Percentiles rank a stretch among this genome's conserved stretches.
These are phyloP conservation scores for Pythium dissotocum DNA, from an alignment of 352 stramenopile genomes.

Conservation along the genomic window DNA sequence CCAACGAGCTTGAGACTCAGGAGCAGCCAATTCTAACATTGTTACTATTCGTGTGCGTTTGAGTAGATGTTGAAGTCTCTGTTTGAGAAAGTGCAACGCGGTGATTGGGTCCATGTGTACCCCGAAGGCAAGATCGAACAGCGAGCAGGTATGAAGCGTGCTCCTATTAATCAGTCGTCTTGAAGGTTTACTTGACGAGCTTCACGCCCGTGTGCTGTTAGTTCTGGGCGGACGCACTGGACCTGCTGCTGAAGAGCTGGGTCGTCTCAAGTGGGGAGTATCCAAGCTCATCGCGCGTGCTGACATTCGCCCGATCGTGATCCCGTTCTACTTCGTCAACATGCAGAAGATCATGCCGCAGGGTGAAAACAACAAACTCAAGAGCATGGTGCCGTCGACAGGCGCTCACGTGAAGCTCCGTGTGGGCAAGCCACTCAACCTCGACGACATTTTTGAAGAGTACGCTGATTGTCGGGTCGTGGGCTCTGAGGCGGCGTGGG, in stretches of 20 bases:
- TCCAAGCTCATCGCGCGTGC: conserved; percentile 86
- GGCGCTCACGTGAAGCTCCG: conserved; percentile 55
- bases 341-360: conserved; percentile 90
- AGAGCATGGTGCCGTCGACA: conserved; percentile 58
- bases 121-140: conserved; percentile 87
- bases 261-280: conserved; percentile 86
- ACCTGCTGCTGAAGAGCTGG: conserved; percentile 65
- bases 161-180: background rate
- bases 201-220: conserved; percentile 15
- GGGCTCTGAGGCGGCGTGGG: conserved; percentile 45
- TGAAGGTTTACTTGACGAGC: no score
- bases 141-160: conserved; percentile 37
- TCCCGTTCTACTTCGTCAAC: conserved; percentile 86
- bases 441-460: conserved; percentile 79
- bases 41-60: background rate
- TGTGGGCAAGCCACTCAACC: conserved; percentile 75
- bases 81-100: conserved; percentile 80
- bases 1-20: background rate
- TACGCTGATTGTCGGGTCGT: conserved; percentile 50
- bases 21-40: background rate
- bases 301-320: conserved; percentile 62
- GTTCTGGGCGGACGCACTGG: conserved; percentile 65
- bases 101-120: conserved; percentile 88
- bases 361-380: conserved; percentile 69
- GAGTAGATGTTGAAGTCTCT: conserved; percentile 70